These are phyloP conservation scores for Solanum chaucha DNA, from an alignment of 257 asterid genomes.

Conservation along the genomic window DNA sequence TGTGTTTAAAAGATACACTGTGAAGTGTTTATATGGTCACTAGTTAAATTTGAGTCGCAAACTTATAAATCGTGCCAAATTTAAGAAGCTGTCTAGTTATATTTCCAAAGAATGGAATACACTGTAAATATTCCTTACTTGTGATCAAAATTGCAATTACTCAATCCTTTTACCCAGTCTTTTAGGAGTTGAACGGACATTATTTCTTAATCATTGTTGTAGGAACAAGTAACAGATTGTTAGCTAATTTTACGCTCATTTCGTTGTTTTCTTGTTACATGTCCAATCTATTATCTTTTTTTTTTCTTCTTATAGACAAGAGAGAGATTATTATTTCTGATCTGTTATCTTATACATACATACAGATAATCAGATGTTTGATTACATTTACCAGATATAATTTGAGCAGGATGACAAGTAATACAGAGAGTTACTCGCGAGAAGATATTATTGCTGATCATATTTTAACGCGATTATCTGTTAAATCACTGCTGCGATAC, in stretches of 20 bases:
- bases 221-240: not conserved
- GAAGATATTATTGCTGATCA: not conserved
- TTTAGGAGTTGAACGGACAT: not conserved
- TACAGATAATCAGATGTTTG: not conserved
- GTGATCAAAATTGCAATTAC: no score
- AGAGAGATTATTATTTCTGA: not conserved
- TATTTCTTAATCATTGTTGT: not conserved
- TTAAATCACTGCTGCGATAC: not conserved
- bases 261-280: not conserved
- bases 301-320: not conserved
- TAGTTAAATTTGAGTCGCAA: not conserved
- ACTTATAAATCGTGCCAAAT: not conserved
- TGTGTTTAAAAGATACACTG: no score
- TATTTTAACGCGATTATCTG: not conserved
- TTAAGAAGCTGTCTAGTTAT: not conserved
- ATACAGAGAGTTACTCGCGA: not conserved
- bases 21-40: not conserved
- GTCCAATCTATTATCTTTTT: not conserved
- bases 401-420: not conserved
- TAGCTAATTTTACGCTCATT: not conserved
- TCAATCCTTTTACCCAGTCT: not conserved
- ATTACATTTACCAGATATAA: not conserved
- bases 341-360: not conserved
- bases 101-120: not conserved
- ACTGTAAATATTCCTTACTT: no score